Evolutionary conservation across 2,329 filamentous ascomycete genomes (phyloP), one percentile per base, ranked within the genome.

Genomic region (Phialemonium atrogriseum): DNA sequence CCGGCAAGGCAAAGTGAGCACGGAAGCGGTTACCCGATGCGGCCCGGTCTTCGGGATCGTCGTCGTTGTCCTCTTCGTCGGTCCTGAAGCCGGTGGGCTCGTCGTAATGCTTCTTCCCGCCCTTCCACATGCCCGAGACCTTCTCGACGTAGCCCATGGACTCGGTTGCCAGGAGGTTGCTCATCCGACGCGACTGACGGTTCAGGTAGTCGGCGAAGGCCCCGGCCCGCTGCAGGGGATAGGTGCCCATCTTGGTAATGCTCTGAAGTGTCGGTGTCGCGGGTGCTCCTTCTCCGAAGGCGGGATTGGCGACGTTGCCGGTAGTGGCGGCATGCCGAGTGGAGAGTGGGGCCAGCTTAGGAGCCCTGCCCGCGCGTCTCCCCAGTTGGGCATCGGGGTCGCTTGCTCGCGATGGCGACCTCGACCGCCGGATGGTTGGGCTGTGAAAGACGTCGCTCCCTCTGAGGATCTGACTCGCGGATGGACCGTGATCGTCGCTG

Each of bases 61-160:
- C 66, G 5, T 64, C 57, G 17, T 68, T 63, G 14, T 57, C 51
- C n/a, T 73, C 67, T 11, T 76, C 70, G 26, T 77, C 70, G 2
- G 64, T 62, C 18, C 59, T 62, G 24, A 70, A 57, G 14, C 61
- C 68, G 26, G 60, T 54, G 3, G 67, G 66, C 25, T 74, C 82
- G 30, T 81, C 78, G 48, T 96, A 98, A 56, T 96, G 89, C 47
- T 81, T 87, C 46, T 81, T 80, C 10, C 85, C 85, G 20, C 91
- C 91, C 44, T 87, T 84, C 77, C 91, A 91, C 84, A 96, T 96
- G 22, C 87, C 89, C 0, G 89, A 94, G 0, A 96, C 88, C 55
- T 95, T 96, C 50, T 93, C 88, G 19, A 94, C 81, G 51, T 96
- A 96, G 2, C 86, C 87, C 79, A 94, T 94, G 1, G 89, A 93